These are phyloP conservation scores for Candida railenensis DNA, from an alignment of 805 yeast genomes.

Conservation along the genomic window DNA sequence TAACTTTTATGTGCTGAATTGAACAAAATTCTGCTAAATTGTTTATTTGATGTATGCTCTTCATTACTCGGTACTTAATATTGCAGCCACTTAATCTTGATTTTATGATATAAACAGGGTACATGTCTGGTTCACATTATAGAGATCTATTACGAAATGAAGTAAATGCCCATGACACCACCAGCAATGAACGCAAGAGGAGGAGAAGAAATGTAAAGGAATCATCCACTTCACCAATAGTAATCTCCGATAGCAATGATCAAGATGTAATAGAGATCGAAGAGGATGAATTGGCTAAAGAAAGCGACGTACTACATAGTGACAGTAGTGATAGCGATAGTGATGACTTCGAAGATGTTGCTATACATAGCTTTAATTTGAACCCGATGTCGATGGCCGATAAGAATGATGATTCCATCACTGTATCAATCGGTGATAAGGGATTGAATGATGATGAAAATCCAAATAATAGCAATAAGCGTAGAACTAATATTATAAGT, in stretches of 20 bases:
- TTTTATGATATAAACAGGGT: not conserved
- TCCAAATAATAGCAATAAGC: conserved; percentile 2
- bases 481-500: conserved; percentile 34
- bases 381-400: not conserved
- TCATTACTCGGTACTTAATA: too few species aligned
- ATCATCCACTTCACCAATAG: not conserved
- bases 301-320: conserved; percentile 8
- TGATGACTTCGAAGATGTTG: conserved; percentile 27
- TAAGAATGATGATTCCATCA: conserved; percentile 10
- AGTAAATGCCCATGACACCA: not conserved
- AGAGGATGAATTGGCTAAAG: not conserved
- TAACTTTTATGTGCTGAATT: too few species aligned
- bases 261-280: not conserved
- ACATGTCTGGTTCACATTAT: conserved; percentile 14
- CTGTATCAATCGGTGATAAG: conserved; percentile 8
- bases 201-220: conserved; percentile 1
- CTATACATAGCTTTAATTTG: conserved; percentile 5
- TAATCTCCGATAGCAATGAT: conserved; percentile 9
- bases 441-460: conserved; percentile 6
- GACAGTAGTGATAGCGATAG: conserved; percentile 33
- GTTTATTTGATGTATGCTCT: too few species aligned
- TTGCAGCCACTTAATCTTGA: not conserved
- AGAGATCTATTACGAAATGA: conserved; percentile 10
- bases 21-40: too few species aligned
- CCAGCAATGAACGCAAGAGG: conserved; percentile 1